Evolutionary conservation across 805 yeast species (phyloP).

Genomic region (Pichia ethanolica): DNA sequence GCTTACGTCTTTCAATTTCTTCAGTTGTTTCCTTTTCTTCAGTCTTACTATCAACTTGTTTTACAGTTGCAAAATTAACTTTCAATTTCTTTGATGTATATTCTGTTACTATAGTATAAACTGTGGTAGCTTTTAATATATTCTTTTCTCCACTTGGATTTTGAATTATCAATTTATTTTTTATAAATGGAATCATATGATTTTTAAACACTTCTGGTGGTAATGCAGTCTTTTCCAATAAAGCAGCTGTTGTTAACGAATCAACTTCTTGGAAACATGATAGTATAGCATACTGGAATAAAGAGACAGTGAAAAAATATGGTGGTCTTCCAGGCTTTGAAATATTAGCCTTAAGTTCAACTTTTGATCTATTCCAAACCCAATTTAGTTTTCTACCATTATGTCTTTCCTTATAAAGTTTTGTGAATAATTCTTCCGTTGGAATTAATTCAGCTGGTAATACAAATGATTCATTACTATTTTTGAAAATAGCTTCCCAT

Average conservation of each 20-base stretch:
- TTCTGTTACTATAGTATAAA: slow-evolving; percentile 65
- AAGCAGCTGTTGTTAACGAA: slow-evolving; percentile 50
- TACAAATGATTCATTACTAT: slow-evolving; percentile 36
- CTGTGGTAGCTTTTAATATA: slow-evolving; percentile 44
- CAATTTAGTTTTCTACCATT: slow-evolving; percentile 85
- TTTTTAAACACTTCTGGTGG: slow-evolving; percentile 59
- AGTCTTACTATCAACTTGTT: slow-evolving; percentile 48
- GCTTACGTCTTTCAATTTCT: slow-evolving; percentile 53
- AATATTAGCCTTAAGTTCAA: slow-evolving; percentile 82
- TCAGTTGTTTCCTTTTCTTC: slow-evolving; percentile 81
- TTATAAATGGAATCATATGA: slow-evolving; percentile 73
- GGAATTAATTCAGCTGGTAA: slow-evolving; percentile 63
- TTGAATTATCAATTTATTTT: slow-evolving; percentile 66
- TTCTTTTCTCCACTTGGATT: slow-evolving; percentile 54
- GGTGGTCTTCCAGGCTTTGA: slow-evolving; percentile 78
- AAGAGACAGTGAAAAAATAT: slow-evolving; percentile 70
- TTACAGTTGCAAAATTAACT: slow-evolving; percentile 54
- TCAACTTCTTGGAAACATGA: slow-evolving; percentile 73
- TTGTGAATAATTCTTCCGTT: slow-evolving; percentile 60
- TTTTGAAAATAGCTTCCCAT: slow-evolving; percentile 26
- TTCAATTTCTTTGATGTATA: slow-evolving; percentile 79
- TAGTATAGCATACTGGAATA: slow-evolving; percentile 81
- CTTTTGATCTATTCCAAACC: slow-evolving; percentile 93
- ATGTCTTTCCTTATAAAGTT: slow-evolving; percentile 67
- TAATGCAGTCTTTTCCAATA: slow-evolving; percentile 62